Conservation (phyloP, 2,329 filamentous ascomycete genomes). For the Apiospora sp. region DNA sequence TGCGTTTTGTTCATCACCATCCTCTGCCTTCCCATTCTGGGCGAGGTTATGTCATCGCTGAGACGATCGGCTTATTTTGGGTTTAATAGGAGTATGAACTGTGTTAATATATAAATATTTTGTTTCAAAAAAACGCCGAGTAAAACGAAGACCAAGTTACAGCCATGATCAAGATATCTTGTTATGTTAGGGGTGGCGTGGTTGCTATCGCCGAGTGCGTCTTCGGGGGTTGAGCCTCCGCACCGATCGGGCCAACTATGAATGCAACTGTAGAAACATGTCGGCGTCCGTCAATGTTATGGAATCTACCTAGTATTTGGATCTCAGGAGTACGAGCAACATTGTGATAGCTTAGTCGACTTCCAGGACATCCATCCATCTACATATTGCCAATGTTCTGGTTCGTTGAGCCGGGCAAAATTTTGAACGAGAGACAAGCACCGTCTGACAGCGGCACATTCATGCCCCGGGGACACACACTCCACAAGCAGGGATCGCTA, state of each 20-base stretch:
- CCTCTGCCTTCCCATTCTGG: not conserved
- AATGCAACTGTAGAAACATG: not conserved
- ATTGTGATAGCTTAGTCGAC: not conserved
- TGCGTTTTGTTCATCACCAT: not conserved
- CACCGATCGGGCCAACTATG: not conserved
- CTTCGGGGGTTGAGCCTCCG: slow-evolving; percentile 13
- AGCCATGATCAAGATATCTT: not conserved
- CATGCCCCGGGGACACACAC: not conserved
- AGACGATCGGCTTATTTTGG: not conserved
- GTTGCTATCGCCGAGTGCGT: not conserved
- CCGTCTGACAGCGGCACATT: slow-evolving; percentile 15
- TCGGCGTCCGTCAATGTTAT: not conserved
- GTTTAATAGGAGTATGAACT: no score
- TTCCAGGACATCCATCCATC: not conserved
- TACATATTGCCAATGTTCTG: not conserved
- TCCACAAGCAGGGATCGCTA: not conserved
- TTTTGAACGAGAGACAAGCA: not conserved
- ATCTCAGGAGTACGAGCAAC: not conserved
- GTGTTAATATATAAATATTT: not conserved
- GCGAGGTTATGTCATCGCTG: not conserved
- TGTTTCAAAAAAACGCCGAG: not conserved
- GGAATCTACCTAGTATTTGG: no score
- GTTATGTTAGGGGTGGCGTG: not conserved
- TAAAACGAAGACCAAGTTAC: not conserved
- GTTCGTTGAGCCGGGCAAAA: not conserved